Evolutionary conservation across 345 rosid species (phyloP).

Genomic region (Eucalyptus sp.): DNA sequence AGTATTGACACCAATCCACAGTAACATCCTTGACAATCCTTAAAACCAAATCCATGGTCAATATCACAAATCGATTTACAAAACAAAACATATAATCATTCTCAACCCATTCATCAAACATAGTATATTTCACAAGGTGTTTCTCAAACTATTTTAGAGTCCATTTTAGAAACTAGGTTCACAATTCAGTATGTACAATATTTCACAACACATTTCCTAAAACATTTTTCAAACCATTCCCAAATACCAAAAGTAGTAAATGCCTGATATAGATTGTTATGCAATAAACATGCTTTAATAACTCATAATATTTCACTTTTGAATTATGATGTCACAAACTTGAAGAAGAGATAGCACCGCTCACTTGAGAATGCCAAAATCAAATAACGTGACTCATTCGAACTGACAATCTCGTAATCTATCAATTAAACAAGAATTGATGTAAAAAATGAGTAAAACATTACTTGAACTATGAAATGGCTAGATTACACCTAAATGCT

Average conservation of each 20-base stretch:
- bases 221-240: background rate
- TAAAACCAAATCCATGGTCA: background rate
- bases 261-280: too few species aligned
- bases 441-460: too few species aligned
- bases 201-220: background rate
- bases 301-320: background rate
- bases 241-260: background rate
- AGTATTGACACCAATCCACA: background rate
- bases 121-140: background rate
- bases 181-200: background rate
- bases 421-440: background rate
- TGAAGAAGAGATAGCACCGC: fast-evolving
- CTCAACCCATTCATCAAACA: background rate
- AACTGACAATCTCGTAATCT: fast-evolving
- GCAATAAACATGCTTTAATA: background rate
- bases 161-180: background rate
- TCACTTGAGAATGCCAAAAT: too few species aligned
- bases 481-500: background rate
- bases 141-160: background rate
- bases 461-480: background rate
- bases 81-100: too few species aligned
- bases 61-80: background rate
- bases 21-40: background rate
- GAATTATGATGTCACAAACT: background rate
- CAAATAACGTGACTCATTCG: fast-evolving